These are phyloP conservation scores for Lichina pygmaea DNA, from an alignment of 495 filamentous ascomycete species.

Conservation along the genomic window DNA sequence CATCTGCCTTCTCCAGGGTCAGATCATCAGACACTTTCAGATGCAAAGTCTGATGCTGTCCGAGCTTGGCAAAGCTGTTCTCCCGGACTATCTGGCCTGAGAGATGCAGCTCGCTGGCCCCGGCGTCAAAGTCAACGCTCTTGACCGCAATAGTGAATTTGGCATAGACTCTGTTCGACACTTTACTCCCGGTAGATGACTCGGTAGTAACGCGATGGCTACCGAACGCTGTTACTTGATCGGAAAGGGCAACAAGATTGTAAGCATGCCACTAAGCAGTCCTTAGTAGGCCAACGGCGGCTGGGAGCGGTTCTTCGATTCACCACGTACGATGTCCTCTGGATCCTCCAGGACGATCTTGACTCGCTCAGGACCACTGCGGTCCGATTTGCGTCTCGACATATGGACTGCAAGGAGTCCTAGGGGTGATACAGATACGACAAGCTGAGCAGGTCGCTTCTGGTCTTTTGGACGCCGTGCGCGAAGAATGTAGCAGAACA, in stretches of 20 bases:
- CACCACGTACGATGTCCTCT: slow-evolving; percentile 62
- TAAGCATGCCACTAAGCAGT: slow-evolving; percentile 66
- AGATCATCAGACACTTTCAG: slow-evolving; percentile 72
- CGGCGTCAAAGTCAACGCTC: slow-evolving; percentile 70
- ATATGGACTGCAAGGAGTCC: neutral
- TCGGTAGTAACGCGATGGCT: slow-evolving; percentile 53
- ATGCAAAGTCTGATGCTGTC: slow-evolving; percentile 74
- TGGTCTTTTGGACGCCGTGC: no score
- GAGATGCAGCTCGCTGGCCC: slow-evolving; percentile 60
- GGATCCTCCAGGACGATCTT: slow-evolving; percentile 71
- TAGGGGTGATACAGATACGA: no score
- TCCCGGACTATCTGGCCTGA: slow-evolving; percentile 58
- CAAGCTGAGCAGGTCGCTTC: no score
- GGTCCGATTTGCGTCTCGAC: slow-evolving; percentile 40
- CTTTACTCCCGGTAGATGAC: slow-evolving; percentile 44
- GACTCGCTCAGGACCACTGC: slow-evolving; percentile 50
- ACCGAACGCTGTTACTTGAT: slow-evolving; percentile 59
- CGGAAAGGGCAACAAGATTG: slow-evolving; percentile 65
- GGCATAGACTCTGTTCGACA: slow-evolving; percentile 46
- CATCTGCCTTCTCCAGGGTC: slow-evolving; percentile 49
- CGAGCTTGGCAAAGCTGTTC: slow-evolving; percentile 59
- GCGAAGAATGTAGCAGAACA: no score
- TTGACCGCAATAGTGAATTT: slow-evolving; percentile 61
- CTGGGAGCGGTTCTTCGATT: neutral
- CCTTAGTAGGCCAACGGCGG: neutral